Evolutionary conservation across 768 basidiomycete genomes (phyloP).

Genomic region (Lactarius trivialis): DNA sequence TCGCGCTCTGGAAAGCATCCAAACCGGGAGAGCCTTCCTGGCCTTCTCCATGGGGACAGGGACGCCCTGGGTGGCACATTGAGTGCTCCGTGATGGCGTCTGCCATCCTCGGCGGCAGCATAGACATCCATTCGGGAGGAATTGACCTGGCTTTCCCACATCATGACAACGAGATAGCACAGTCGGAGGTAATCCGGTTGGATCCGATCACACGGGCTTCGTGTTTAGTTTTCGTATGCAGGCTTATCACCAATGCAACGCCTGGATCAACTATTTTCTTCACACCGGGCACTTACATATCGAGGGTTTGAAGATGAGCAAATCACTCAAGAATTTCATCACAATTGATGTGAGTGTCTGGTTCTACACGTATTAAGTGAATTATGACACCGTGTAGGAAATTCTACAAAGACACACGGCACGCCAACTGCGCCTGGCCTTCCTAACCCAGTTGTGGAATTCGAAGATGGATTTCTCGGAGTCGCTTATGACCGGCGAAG

Average conservation of each 20-base stretch:
- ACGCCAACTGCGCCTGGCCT: constrained; percentile 85
- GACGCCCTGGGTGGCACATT: constrained; percentile 99
- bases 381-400: constrained; percentile 48
- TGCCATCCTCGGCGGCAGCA: constrained; percentile 78
- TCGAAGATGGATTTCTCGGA: constrained; percentile 93
- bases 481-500: constrained; percentile 82
- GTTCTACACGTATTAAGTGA: constrained; percentile 9
- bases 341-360: constrained; percentile 71
- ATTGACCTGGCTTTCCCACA: constrained; percentile 98
- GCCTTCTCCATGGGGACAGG: constrained; percentile 92
- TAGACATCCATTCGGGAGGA: constrained; percentile 98
- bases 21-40: constrained; percentile 96
- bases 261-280: constrained; percentile 99
- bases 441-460: constrained; percentile 89
- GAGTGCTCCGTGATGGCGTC: constrained; percentile 99
- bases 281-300: constrained; percentile 99
- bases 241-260: constrained; percentile 87
- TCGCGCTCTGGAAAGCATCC: constrained; percentile 96
- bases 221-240: constrained; percentile 29
- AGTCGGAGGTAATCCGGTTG: constrained; percentile 65
- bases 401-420: constrained; percentile 77
- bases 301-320: constrained; percentile 98
- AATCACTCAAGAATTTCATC: constrained; percentile 98
- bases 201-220: constrained; percentile 1
- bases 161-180: constrained; percentile 98